A percentile compares a stretch with the other conserved stretches of the same genome.
phyloP scores from a whole-genome alignment of 139 green algal genomes.

The Auxenochlorella protothecoides region DNA sequence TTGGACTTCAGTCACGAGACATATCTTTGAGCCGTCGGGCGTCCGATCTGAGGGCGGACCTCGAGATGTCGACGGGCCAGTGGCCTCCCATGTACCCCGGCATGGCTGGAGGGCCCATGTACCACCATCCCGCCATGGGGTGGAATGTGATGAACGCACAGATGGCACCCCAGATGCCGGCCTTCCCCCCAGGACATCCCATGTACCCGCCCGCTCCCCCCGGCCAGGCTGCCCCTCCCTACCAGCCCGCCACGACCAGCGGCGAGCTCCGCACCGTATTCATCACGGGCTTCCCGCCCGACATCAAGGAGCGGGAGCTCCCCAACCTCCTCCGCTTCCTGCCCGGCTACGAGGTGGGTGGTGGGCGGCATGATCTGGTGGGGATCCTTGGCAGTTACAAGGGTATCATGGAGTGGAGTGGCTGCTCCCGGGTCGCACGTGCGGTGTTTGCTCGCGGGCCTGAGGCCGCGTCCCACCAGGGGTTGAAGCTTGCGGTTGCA shows the following conservation, averaged over 20 bases:
- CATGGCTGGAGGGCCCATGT: no score
- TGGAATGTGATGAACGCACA: no score
- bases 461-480: neutral
- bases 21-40: no score
- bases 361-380: neutral
- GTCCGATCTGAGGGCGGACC: no score
- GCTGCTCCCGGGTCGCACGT: neutral
- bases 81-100: no score
- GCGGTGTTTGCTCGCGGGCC: neutral
- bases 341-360: constrained; percentile 74
- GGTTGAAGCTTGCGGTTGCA: neutral
- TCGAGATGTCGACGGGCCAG: no score
- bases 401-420: neutral
- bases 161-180: no score
- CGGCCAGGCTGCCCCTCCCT: neutral
- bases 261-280: constrained; percentile 82
- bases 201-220: neutral
- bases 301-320: constrained; percentile 88
- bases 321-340: constrained; percentile 89
- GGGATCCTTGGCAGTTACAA: neutral
- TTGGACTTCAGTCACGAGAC: no score
- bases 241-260: neutral
- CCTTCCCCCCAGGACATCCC: no score
- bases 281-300: constrained; percentile 74
- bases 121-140: no score